phyloP scores from a whole-genome alignment of 2,329 filamentous ascomycete species.

The Diaporthe velutina region DNA sequence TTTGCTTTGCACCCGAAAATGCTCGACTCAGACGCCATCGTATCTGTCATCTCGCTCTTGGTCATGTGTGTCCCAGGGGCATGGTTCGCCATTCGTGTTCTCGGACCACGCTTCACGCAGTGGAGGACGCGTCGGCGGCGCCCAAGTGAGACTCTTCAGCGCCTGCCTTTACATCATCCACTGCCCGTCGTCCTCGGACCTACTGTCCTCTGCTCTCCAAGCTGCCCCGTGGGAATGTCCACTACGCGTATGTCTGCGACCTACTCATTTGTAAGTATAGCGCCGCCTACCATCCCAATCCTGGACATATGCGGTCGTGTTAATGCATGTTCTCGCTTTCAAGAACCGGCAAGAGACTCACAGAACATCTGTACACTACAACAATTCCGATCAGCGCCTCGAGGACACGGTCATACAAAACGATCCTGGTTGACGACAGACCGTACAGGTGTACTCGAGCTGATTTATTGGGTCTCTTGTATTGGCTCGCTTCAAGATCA shows the following conservation, averaged over 20 bases:
- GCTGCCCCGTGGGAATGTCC: no score
- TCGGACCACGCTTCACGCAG: background rate
- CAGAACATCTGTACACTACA: background rate
- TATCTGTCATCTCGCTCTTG: background rate
- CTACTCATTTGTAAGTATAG: background rate
- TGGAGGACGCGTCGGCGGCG: background rate
- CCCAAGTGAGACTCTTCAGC: background rate
- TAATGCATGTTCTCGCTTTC: background rate
- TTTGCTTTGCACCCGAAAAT: background rate
- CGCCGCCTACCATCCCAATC: fast-evolving
- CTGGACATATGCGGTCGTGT: background rate
- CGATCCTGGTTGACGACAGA: fast-evolving
- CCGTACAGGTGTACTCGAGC: fast-evolving
- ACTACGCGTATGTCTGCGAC: background rate
- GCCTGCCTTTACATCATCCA: background rate
- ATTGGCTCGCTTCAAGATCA: background rate
- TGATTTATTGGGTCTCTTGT: background rate
- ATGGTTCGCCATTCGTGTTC: background rate
- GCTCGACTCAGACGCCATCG: background rate
- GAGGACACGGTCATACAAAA: fast-evolving
- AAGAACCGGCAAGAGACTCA: background rate
- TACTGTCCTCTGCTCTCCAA: background rate
- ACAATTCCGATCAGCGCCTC: background rate
- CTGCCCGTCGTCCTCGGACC: background rate
- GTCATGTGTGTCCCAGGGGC: background rate